Base-by-base conservation (phyloP, 2,329 filamentous ascomycete genomes). In the Magnaporthales sp. region DNA sequence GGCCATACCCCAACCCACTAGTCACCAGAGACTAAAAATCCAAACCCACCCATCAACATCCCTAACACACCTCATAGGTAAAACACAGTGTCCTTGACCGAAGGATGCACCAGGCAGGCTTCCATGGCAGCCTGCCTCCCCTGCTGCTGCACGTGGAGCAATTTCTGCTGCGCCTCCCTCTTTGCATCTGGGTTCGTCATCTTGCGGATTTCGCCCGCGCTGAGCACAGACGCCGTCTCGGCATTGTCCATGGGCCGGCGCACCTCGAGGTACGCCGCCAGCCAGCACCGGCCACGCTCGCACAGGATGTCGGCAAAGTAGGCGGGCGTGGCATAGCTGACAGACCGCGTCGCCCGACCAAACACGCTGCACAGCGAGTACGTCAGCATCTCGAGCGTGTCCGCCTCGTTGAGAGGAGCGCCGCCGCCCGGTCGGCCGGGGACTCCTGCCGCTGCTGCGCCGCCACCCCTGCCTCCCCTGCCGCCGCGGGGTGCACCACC, bases 271-370 rank as follows among this genome's bases (percentile, higher is more conserved):
- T 86, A 79, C 26, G 85, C 81, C 24, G 85, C 84, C 1, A 94
- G 81, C 73, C 96, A 94, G n/a, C 84, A 83, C 0, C 93, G 82
- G 0, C 90, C 89, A 3, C 93, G 84, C 69, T 92, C 91, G 74
- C 91, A 95, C 2, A 94, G 85, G 30, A 96, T 81, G 75, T 97
- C 93, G 0, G 93, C 93, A 73, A 96, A 97, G 80, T 97, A 96
- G 0, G 92, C 93, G 0, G 93, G 91, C 0, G 93, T 91, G 71
- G 91, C 94, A 70, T 96, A 87, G 72, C 90, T 92, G 63, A 97
- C 92, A 0, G 92, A 89, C 75, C 92, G 93, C 19, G 92, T 95
- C 0, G 93, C 92, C 3, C 93, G 87, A 10, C 91, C 91, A 73
- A 90, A 97, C 0, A 92, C 80, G 75, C 96, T 94, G 77, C 91